A percentile compares a stretch with the other conserved stretches of the same genome.
Conservation (phyloP, 2,329 filamentous ascomycete species). For the Mollisia scopiformis region DNA sequence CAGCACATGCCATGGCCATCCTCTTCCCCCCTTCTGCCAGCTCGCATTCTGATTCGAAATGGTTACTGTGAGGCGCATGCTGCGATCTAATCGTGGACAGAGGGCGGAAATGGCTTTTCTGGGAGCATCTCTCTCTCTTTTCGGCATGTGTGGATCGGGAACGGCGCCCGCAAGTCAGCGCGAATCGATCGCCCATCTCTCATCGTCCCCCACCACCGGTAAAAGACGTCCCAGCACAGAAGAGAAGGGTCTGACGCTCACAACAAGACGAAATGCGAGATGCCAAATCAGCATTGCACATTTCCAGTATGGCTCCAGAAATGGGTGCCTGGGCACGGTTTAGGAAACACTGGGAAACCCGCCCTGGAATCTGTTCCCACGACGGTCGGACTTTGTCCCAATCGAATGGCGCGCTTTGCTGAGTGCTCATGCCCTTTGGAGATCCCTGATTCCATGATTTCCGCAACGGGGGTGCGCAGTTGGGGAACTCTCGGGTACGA, state of each 20-base stretch:
- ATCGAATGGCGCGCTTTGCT: conserved; percentile 7
- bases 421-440: conserved; percentile 10
- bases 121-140: not conserved
- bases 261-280: not conserved
- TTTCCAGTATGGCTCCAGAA: not conserved
- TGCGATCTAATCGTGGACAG: not conserved
- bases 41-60: not conserved
- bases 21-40: not conserved
- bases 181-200: conserved; percentile 10
- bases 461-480: conserved; percentile 5
- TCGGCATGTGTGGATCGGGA: not conserved
- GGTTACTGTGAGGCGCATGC: not conserved
- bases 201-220: not conserved
- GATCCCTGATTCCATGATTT: conserved; percentile 2
- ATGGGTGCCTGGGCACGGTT: not conserved
- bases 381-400: conserved; percentile 10
- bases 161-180: conserved; percentile 8
- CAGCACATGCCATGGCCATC: too few species aligned
- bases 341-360: not conserved
- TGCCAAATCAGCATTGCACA: conserved; percentile 4
- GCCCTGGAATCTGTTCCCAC: conserved; percentile 7
- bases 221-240: not conserved
- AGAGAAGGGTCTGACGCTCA: not conserved
- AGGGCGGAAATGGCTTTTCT: conserved; percentile 3
- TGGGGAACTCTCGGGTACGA: not conserved